Conservation (phyloP, 176 grass and related monocot species). For the Elymus sibiricus region DNA sequence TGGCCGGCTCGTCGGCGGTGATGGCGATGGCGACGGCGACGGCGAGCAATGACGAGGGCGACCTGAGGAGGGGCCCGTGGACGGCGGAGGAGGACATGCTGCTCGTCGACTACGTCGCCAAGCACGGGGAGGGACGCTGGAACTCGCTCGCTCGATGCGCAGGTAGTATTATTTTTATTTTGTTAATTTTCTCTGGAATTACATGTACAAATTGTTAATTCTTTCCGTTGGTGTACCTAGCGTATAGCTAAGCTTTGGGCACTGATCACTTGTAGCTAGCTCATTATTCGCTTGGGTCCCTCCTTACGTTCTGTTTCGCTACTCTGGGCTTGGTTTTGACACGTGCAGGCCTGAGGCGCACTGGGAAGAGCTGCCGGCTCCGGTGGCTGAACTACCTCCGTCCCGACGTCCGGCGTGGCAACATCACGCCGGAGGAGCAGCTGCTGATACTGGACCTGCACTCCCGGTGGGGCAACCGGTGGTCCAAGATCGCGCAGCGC, state of each 20-base stretch:
- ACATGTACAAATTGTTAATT: background rate
- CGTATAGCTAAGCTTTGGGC: no score
- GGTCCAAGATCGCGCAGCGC: slow-evolving; percentile 91
- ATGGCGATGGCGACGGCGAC: no score
- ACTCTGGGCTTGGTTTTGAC: background rate
- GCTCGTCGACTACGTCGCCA: slow-evolving; percentile 68
- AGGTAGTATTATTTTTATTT: slow-evolving; percentile 22
- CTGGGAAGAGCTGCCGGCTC: slow-evolving; percentile 90
- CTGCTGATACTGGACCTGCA: no score
- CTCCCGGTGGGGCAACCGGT: no score
- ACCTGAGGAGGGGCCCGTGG: slow-evolving; percentile 73
- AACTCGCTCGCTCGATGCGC: slow-evolving; percentile 81
- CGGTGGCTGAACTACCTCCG: slow-evolving; percentile 98
- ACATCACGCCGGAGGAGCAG: no score
- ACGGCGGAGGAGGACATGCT: slow-evolving; percentile 72
- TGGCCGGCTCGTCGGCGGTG: background rate
- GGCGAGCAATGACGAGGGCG: slow-evolving; percentile 26
- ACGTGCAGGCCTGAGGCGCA: slow-evolving; percentile 61
- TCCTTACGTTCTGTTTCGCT: background rate
- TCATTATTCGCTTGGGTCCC: background rate
- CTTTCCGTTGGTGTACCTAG: no score
- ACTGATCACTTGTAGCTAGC: no score
- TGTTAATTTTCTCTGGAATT: background rate
- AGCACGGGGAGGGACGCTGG: slow-evolving; percentile 79
- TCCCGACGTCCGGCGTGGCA: slow-evolving; percentile 84